phyloP scores from a whole-genome alignment of 2,329 filamentous ascomycete genomes.

The Ampelomyces quisqualis region DNA sequence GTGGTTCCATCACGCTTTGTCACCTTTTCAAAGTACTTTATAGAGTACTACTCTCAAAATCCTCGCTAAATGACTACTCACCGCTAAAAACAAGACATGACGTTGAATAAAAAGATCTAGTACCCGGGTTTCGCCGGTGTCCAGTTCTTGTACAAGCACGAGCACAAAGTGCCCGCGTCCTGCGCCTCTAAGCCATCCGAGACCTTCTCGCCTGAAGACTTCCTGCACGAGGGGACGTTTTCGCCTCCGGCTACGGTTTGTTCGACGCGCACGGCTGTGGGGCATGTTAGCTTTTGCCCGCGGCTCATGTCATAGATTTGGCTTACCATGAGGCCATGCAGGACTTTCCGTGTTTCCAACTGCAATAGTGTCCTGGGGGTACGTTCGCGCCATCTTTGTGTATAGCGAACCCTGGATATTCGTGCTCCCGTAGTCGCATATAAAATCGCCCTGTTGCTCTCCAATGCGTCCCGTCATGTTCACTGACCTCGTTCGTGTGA shows the following conservation, averaged over 20 bases:
- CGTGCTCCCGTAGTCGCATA: slow-evolving; percentile 61
- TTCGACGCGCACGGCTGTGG: slow-evolving; percentile 54
- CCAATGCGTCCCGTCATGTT: slow-evolving; percentile 51
- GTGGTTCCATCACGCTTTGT: too few species aligned
- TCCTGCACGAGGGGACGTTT: slow-evolving; percentile 58
- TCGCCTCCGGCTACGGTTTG: slow-evolving; percentile 53
- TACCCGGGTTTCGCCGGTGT: slow-evolving; percentile 15
- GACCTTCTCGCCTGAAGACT: slow-evolving; percentile 41
- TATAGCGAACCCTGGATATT: slow-evolving; percentile 61
- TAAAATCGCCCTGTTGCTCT: slow-evolving; percentile 49
- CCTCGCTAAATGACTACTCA: background rate
- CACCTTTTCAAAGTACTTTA: too few species aligned
- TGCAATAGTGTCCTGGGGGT: slow-evolving; percentile 34
- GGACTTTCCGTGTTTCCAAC: slow-evolving; percentile 33
- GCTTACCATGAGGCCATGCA: slow-evolving; percentile 41
- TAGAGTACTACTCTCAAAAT: too few species aligned
- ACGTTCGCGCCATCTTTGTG: slow-evolving; percentile 53
- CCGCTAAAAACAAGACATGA: background rate
- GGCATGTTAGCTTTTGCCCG: background rate
- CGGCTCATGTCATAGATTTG: slow-evolving; percentile 8
- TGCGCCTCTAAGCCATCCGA: slow-evolving; percentile 39
- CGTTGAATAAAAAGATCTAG: background rate
- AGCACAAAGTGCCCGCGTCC: slow-evolving; percentile 43
- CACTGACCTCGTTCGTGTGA: slow-evolving; percentile 56
- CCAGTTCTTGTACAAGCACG: slow-evolving; percentile 52